Conservation (phyloP, 257 asterid species). For the Echites panduratus region DNA sequence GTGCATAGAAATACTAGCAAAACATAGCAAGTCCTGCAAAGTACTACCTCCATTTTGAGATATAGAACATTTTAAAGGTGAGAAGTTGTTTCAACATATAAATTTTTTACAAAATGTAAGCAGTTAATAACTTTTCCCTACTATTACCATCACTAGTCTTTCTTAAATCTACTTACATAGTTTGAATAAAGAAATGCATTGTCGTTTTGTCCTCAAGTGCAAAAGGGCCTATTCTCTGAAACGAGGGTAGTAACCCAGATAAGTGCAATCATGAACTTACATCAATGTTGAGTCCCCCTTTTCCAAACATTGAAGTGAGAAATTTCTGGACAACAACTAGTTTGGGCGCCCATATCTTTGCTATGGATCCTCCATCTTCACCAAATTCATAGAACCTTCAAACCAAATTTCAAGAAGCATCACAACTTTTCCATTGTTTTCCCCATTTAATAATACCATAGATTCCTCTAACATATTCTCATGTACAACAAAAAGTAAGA, state of each 20-base stretch:
- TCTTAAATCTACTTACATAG: no score
- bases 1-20: not conserved
- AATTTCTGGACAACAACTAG: conserved; percentile 43
- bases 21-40: not conserved
- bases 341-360: conserved; percentile 70
- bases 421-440: not conserved
- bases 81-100: no score
- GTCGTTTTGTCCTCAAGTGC: no score
- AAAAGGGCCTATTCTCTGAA: no score
- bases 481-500: not conserved
- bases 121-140: no score
- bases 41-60: no score
- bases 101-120: no score
- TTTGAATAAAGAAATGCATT: no score
- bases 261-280: conserved; percentile 28
- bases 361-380: conserved; percentile 85
- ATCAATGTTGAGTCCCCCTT: conserved; percentile 41
- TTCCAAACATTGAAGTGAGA: conserved; percentile 44
- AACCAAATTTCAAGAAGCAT: conserved; percentile 3
- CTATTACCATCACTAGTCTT: no score
- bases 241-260: not conserved
- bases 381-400: conserved; percentile 83
- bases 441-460: not conserved
- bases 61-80: no score
- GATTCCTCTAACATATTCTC: not conserved